Evolutionary conservation across 2,329 filamentous ascomycete genomes (phyloP).

Genomic region (Juglanconis sp.): DNA sequence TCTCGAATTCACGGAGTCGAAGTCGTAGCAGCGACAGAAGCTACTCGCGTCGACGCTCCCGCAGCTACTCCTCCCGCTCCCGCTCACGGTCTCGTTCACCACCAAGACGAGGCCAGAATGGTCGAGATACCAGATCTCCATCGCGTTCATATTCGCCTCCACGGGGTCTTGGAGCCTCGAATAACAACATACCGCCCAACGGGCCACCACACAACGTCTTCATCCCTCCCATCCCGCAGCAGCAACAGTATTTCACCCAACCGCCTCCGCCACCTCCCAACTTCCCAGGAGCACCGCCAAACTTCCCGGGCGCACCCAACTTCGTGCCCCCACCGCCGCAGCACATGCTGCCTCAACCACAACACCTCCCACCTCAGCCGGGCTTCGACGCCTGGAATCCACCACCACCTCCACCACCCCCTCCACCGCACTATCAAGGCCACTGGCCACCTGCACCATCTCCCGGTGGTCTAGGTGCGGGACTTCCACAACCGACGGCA

Average conservation of each 20-base stretch:
- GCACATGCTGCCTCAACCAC: conserved; percentile 17
- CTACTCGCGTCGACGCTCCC: conserved; percentile 24
- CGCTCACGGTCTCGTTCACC: conserved; percentile 22
- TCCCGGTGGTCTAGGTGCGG: conserved; percentile 24
- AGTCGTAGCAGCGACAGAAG: conserved; percentile 26
- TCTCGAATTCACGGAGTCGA: conserved; percentile 33
- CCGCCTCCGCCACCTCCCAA: conserved; percentile 20
- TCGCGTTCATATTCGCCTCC: conserved; percentile 22
- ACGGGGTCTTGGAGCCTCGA: background rate
- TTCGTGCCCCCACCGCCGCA: conserved; percentile 11
- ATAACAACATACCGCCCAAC: conserved; percentile 2
- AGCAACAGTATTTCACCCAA: conserved; percentile 8
- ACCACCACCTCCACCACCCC: conserved; percentile 29
- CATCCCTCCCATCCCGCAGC: conserved; percentile 16
- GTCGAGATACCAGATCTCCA: conserved; percentile 28
- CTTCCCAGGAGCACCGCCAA: conserved; percentile 20
- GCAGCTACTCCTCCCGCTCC: conserved; percentile 17
- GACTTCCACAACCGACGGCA: conserved; percentile 13
- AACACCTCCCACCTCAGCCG: conserved; percentile 15
- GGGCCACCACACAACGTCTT: conserved; percentile 14
- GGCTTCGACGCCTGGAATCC: conserved; percentile 20
- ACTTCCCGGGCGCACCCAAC: conserved; percentile 17
- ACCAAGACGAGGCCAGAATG: conserved; percentile 24
- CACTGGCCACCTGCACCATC: conserved; percentile 40
- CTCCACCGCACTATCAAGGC: conserved; percentile 37